These are phyloP conservation scores for Fusarium mundagurra DNA, from an alignment of 2,329 filamentous ascomycete genomes.

Conservation along the genomic window DNA sequence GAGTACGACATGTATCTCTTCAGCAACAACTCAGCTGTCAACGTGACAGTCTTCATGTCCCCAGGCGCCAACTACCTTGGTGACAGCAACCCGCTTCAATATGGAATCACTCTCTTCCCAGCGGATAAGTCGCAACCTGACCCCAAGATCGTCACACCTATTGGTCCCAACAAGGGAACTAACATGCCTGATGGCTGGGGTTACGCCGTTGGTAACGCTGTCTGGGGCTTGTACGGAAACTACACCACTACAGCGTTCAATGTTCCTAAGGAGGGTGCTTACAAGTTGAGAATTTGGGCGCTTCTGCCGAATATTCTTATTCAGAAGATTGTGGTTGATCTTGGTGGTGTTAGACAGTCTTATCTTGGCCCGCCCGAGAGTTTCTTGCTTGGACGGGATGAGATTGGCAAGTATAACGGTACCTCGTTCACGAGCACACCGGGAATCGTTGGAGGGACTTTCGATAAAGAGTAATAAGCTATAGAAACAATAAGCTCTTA, in stretches of 20 bases:
- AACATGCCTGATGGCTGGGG: slow-evolving; percentile 34
- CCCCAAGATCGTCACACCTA: slow-evolving; percentile 15
- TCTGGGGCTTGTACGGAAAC: slow-evolving; percentile 57
- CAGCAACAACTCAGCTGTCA: slow-evolving; percentile 56
- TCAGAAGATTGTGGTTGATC: slow-evolving; percentile 65
- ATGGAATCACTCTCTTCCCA: slow-evolving; percentile 59
- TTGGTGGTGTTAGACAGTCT: slow-evolving; percentile 63
- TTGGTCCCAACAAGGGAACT: slow-evolving; percentile 19
- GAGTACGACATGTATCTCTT: slow-evolving; percentile 72
- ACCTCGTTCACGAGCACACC: slow-evolving; percentile 16
- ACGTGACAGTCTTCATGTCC: slow-evolving; percentile 61
- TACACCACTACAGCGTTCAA: slow-evolving; percentile 57
- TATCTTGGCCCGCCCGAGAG: slow-evolving; percentile 68
- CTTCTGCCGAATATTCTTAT: slow-evolving; percentile 63
- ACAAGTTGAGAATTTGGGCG: slow-evolving; percentile 62
- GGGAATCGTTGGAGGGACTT: background rate
- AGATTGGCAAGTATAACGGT: slow-evolving; percentile 18
- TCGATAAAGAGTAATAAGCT: background rate
- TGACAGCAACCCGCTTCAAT: slow-evolving; percentile 59
- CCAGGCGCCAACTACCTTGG: slow-evolving; percentile 64
- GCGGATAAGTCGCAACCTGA: slow-evolving; percentile 37
- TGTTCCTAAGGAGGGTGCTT: slow-evolving; percentile 54
- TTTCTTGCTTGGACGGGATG: slow-evolving; percentile 47
- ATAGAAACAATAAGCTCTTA: rapidly evolving
- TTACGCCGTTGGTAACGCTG: slow-evolving; percentile 52